A percentile compares a stretch with the other conserved stretches of the same genome.
phyloP scores from a whole-genome alignment of 805 yeast genomes.

The Saccharomycopsis fermentans region DNA sequence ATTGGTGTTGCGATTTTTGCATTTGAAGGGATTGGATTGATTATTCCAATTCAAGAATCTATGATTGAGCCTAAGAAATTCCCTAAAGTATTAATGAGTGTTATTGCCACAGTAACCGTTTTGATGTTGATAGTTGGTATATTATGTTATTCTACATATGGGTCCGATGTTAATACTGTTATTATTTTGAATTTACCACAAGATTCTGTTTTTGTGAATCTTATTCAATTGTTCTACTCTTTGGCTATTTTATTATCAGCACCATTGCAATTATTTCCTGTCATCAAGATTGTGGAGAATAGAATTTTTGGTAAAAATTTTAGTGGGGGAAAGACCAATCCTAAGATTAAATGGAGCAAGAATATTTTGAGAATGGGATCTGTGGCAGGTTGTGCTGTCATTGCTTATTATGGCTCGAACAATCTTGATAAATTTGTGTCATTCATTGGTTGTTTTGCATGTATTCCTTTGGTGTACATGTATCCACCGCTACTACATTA shows the following conservation, averaged over 20 bases:
- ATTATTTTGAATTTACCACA: conserved; percentile 67
- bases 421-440: conserved; percentile 68
- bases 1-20: conserved; percentile 82
- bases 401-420: conserved; percentile 60
- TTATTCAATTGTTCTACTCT: conserved; percentile 63
- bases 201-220: conserved; percentile 45
- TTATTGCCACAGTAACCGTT: conserved; percentile 50
- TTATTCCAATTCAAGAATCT: conserved; percentile 74
- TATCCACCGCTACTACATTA: conserved; percentile 74
- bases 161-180: conserved; percentile 53
- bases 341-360: conserved; percentile 53
- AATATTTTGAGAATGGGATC: conserved; percentile 45
- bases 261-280: conserved; percentile 75
- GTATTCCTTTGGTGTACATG: conserved; percentile 78
- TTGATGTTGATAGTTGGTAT: conserved; percentile 56
- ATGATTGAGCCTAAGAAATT: conserved; percentile 69
- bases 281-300: conserved; percentile 61
- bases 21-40: conserved; percentile 79
- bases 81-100: conserved; percentile 52
- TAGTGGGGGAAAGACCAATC: conserved; percentile 47
- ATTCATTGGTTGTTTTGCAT: conserved; percentile 75
- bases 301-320: conserved; percentile 37
- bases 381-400: conserved; percentile 42
- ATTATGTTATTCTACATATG: conserved; percentile 63
- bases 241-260: conserved; percentile 67